A percentile compares a stretch with the other conserved stretches of the same genome.
phyloP scores from a whole-genome alignment of 2,329 filamentous ascomycete genomes.

The Microdochium trichocladiopsis region DNA sequence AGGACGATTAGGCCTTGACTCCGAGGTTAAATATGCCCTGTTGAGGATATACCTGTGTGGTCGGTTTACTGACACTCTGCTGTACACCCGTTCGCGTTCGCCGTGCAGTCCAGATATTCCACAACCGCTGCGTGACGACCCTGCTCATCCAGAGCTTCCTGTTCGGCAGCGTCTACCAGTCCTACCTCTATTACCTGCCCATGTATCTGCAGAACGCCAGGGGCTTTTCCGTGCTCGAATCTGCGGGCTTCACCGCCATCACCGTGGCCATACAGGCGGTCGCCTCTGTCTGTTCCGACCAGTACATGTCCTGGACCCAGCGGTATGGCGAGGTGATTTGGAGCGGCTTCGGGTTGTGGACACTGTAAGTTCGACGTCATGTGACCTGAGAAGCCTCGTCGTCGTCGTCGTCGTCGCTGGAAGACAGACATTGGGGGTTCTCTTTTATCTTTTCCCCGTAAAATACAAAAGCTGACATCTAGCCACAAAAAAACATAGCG shows the following conservation, averaged over 20 bases:
- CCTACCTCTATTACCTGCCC: conserved; percentile 53
- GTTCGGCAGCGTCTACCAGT: conserved; percentile 52
- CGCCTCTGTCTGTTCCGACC: conserved; percentile 40
- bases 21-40: not conserved
- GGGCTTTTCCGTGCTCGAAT: conserved; percentile 26
- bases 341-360: conserved; percentile 25
- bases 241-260: conserved; percentile 43
- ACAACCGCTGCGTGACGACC: conserved; percentile 40
- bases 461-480: too few relatives aligned
- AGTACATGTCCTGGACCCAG: conserved; percentile 48
- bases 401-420: too few relatives aligned
- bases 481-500: conserved; percentile 16
- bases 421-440: too few relatives aligned
- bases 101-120: conserved; percentile 41
- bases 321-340: conserved; percentile 55
- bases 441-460: not conserved
- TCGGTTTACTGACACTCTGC: not conserved
- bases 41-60: not conserved
- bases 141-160: conserved; percentile 54
- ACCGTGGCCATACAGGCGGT: conserved; percentile 39
- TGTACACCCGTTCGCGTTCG: not conserved
- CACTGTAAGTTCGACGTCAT: conserved; percentile 15
- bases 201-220: conserved; percentile 53
- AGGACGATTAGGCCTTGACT: conserved; percentile 8
- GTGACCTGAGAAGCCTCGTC: too few relatives aligned